Evolutionary conservation across 225 moss, liverwort and hornwort genomes (phyloP).

Genomic region (Rhytidiadelphus loreus): DNA sequence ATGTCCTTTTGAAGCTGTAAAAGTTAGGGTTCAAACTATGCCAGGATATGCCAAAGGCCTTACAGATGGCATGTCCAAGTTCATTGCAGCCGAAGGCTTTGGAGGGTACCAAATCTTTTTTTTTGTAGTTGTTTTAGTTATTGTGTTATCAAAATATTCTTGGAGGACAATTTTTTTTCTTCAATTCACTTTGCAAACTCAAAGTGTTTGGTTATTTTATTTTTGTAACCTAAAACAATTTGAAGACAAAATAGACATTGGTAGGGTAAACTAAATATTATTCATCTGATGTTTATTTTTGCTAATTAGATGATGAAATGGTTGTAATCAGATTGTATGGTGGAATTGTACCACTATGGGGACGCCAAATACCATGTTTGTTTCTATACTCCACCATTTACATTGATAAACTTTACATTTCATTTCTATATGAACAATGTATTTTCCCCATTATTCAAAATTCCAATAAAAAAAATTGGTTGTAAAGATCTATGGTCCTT

Average conservation of each 20-base stretch:
- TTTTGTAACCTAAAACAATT: neutral
- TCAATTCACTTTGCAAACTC: neutral
- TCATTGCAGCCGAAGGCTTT: conserved; percentile 52
- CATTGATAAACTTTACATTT: neutral
- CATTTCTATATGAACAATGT: neutral
- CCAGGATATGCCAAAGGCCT: conserved; percentile 74
- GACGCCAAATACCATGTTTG: conserved; percentile 91
- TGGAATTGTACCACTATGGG: conserved; percentile 85
- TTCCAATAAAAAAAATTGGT: neutral
- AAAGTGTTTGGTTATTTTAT: neutral
- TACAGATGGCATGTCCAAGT: conserved; percentile 58
- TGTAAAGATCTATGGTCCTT: neutral
- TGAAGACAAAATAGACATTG: neutral
- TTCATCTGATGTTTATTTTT: neutral
- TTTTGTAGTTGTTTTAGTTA: neutral
- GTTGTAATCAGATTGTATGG: conserved; percentile 40
- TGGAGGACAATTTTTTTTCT: neutral
- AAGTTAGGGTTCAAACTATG: conserved; percentile 80
- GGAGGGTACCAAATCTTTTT: conserved; percentile 17
- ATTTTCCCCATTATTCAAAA: neutral
- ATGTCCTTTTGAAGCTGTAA: conserved; percentile 91
- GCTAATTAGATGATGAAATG: neutral
- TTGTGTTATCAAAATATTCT: neutral
- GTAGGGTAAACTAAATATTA: neutral
- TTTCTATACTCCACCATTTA: neutral